Base-by-base conservation (phyloP, 495 filamentous ascomycete genomes). In the Lophium mytilinum region DNA sequence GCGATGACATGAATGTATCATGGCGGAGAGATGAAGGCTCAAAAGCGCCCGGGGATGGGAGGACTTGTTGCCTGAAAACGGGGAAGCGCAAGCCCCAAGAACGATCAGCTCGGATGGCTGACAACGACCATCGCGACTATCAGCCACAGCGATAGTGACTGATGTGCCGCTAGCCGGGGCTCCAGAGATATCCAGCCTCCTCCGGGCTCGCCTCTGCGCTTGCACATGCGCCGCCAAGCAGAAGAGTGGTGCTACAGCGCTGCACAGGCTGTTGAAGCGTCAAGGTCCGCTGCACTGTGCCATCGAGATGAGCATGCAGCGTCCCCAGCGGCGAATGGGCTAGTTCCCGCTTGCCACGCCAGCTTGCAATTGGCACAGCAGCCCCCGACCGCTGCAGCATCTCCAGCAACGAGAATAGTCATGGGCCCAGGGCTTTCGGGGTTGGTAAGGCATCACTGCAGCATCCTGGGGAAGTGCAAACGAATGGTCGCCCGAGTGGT, bases 1-100 rank as follows among this genome's bases (percentile, higher is more conserved):
- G 64, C 57, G 50, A 63, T 57, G 54, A 53, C 60, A 58, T 57
- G 52, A 57, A 58, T 56, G 52, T 57, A 57, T 57, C 59, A 39
- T 59, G 55, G 59, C 60, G 50, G 52, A 53, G 60, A 51, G 56
- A 50, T 50, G 46, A 39, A 56, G 53, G 30, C 42, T 47, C 43
- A n/a, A 53, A 18, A 43, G 46, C 37, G 42, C 39, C 56, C 51
- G 51, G 56, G 61, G 46, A 55, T 56, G 21, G 30, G 57, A 56
- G 61, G 53, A 60, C 24, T 53, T 54, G 55, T 56, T 64, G 56
- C 56, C 61, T 50, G 42, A 53, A 58, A 59, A 52, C 54, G 61
- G 61, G 55, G 55, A 58, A 63, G 61, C 52, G 61, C 41, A 63
- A 52, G 37, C 56, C 45, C 52, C 50, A 52, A 48, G 41, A 48